Conservation (phyloP, 306 rosid species). For the Urtica urens region DNA sequence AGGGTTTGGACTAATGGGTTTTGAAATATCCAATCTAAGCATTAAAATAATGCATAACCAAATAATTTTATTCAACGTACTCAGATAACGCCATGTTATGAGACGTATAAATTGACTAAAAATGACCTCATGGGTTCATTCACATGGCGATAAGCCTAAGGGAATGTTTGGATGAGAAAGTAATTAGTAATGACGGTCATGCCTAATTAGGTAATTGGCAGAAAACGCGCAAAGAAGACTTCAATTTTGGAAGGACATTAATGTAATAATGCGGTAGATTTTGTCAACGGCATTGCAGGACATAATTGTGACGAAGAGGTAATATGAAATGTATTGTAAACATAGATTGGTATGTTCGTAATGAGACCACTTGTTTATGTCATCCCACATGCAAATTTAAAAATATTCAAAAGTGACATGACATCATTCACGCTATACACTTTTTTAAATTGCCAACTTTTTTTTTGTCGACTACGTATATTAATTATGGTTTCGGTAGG, state of each 20-base stretch:
- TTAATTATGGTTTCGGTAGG: too few species aligned
- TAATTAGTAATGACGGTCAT: not conserved
- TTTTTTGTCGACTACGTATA: constrained; percentile 1
- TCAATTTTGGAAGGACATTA: not conserved
- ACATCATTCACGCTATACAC: constrained; percentile 14
- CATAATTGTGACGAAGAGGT: too few species aligned
- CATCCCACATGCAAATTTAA: constrained; percentile 11
- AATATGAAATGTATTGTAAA: too few species aligned
- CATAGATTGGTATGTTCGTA: too few species aligned
- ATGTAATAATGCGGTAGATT: constrained; percentile 5
- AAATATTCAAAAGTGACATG: constrained; percentile 12
- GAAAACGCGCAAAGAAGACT: not conserved
- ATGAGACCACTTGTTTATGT: constrained; percentile 2
- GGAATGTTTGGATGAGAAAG: constrained; percentile 7
- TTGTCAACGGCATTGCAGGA: constrained; percentile 30
- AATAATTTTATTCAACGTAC: not conserved
- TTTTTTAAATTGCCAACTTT: not conserved
- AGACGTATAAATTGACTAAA: not conserved
- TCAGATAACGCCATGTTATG: not conserved
- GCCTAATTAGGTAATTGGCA: not conserved
- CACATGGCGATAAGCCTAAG: not conserved
- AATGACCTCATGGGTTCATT: not conserved
- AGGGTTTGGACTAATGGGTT: not conserved
- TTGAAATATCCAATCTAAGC: not conserved
- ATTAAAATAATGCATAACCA: not conserved